Evolutionary conservation across 441 rosid genomes (phyloP), one percentile per base, ranked within the genome.

Genomic region (Euphorbia schlechtendalii): DNA sequence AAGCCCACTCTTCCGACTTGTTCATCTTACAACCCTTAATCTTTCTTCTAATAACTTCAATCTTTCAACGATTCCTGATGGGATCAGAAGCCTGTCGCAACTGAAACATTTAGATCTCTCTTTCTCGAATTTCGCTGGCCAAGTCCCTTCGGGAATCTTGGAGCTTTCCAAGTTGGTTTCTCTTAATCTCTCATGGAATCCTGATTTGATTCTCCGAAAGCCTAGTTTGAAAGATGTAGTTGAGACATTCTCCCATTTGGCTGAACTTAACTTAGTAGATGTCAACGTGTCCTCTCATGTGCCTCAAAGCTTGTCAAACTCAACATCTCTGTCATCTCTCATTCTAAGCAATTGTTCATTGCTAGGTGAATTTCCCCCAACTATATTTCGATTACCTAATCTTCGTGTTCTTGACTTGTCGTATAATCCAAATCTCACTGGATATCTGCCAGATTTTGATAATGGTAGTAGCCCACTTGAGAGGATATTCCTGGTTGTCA

Each of bases 1-100:
- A 49, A 70, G 52, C 32, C 46, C 17, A 34, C 68, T 78, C 63
- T 71, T 73, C 56, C 58, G 13, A 0, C 80, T 77, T 4, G 21
- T 38, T 28, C 69, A 66, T 32, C 67, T 69, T 1, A 18, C 20
- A 18, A 27, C 10, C 11, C 74, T 79, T 18, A 36, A 64, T 14
- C 78, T 76, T 0, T 56, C 77, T 0, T 20, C 0, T 3, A 80
- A 76, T 14, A 0, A 30, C 32, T 76, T 76, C 67, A 52, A 56
- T 6, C 3, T 14, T 9, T 75, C 69, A 5, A 1, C 30, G 7
- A 69, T 75, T 8, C 66, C 71, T 0, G 14, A 38, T 0, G 55
- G 1, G 15, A 27, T 76, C 0, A 12, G 62, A 34, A 45, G 7
- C 24, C 34, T 76, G 18, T 15, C 66, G 2, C 38, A 48, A 7